Base-by-base conservation (phyloP, 139 green algal species). In the Penium margaritaceum region DNA sequence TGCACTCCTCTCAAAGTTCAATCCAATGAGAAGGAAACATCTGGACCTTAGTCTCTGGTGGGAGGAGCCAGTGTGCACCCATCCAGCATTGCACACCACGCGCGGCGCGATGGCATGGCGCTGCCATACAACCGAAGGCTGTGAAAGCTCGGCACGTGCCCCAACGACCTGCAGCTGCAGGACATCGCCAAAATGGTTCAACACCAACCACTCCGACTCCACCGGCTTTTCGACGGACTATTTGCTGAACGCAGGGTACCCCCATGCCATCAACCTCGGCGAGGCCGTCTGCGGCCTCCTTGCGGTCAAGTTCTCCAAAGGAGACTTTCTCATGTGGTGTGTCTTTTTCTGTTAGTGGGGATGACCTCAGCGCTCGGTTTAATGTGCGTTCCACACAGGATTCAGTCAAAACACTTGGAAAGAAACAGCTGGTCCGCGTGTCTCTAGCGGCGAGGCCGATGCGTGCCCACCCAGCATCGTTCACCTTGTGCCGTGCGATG, bases 101-200 rank as follows among this genome's bases (percentile, higher is more conserved):
- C n/a, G n/a, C n/a, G n/a, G n/a, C n/a, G n/a, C n/a, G n/a, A n/a
- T n/a, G n/a, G n/a, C n/a, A n/a, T n/a, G n/a, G n/a, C 36, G n/a
- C n/a, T n/a, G n/a, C n/a, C n/a, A n/a, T n/a, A n/a, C n/a, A n/a
- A n/a, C n/a, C n/a, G n/a, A n/a, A n/a, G n/a, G n/a, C n/a, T n/a
- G n/a, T n/a, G n/a, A n/a, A n/a, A n/a, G n/a, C 37, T 80, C 5
- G 74, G 74, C 15, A 33, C 41, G 19, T 55, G 67, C 3, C 74
- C 74, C 30, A 71, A 17, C 17, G 74, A 80, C 36, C 21, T 32
- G 5, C 38, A 78, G 74, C 21, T 80, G 19, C 19, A 9, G 41
- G 41, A 44, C n/a, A 7, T 67, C n/a, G 60, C 27, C 33, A 35
- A 41, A 44, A 12, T 67, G 60, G 60, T 15, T 67, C 24, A 9